phyloP scores from a whole-genome alignment of 441 rosid species.

The Adansonia gregorii region DNA sequence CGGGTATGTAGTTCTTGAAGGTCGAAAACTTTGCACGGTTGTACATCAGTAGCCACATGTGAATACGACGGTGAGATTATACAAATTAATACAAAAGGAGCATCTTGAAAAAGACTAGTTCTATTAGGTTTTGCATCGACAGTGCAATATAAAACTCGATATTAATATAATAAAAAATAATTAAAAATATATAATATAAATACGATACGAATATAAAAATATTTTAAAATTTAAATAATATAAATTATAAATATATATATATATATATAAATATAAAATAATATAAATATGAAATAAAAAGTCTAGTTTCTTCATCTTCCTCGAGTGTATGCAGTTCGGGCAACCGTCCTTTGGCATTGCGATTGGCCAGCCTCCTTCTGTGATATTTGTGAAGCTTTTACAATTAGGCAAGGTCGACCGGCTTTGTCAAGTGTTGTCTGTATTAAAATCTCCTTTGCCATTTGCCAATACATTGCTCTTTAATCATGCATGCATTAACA shows the following conservation, averaged over 20 bases:
- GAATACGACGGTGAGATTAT: neutral
- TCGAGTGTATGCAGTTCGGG: neutral
- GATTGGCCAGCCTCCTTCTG: neutral
- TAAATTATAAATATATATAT: too few species aligned
- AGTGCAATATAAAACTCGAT: too few species aligned
- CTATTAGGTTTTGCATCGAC: neutral
- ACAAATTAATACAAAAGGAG: neutral
- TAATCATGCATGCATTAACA: neutral
- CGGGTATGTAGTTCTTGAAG: neutral
- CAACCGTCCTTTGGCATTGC: neutral
- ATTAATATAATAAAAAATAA: too few species aligned
- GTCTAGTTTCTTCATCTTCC: too few species aligned
- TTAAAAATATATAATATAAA: too few species aligned
- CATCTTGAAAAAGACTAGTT: neutral
- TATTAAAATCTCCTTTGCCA: neutral
- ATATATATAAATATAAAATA: too few species aligned
- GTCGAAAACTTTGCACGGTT: conserved; percentile 7
- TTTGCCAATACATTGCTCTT: neutral
- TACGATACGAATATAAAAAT: too few species aligned
- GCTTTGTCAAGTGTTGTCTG: too few species aligned
- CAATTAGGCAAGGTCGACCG: neutral
- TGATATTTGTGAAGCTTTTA: neutral
- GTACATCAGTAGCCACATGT: neutral
- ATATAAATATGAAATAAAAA: too few species aligned
- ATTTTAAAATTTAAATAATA: too few species aligned